Conservation (phyloP, 352 stramenopile genomes). For the Globisporangium viniferum region DNA sequence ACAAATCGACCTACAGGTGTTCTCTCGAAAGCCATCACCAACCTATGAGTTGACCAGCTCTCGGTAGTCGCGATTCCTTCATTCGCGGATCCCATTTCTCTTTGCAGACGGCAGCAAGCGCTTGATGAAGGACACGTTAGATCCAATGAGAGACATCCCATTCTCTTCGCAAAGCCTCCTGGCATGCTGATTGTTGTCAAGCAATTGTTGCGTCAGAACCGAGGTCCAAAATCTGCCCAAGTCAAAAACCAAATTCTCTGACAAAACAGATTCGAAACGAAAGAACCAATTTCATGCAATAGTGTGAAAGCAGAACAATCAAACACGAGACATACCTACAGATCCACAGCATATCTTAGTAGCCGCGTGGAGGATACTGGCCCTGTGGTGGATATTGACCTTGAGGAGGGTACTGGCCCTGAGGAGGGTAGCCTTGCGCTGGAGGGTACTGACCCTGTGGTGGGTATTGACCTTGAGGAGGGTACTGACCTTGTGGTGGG, state of each 20-base stretch:
- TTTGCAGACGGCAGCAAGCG: neutral
- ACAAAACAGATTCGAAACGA: neutral
- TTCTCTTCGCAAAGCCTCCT: neutral
- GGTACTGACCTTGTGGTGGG: slow-evolving; percentile 16
- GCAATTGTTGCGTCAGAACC: neutral
- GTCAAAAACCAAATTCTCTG: neutral
- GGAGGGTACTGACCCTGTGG: slow-evolving; percentile 24
- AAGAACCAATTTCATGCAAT: neutral
- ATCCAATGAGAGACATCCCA: neutral
- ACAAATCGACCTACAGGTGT: too few species aligned
- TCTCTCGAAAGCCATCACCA: neutral
- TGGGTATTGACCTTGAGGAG: slow-evolving; percentile 21
- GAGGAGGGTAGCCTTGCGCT: slow-evolving; percentile 30
- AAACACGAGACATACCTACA: neutral
- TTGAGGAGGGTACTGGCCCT: slow-evolving; percentile 25
- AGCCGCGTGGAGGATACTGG: slow-evolving; percentile 27
- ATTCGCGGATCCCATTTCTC: neutral
- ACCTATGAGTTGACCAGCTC: neutral
- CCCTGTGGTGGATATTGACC: slow-evolving; percentile 24
- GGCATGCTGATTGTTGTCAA: neutral
- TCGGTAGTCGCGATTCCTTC: neutral
- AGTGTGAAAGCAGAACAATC: neutral
- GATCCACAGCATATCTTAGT: neutral
- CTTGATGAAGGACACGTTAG: neutral
- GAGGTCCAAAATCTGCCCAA: neutral